Base-by-base conservation (phyloP, 164 flowering plant genomes). In the Magnolia kwangsiensis region DNA sequence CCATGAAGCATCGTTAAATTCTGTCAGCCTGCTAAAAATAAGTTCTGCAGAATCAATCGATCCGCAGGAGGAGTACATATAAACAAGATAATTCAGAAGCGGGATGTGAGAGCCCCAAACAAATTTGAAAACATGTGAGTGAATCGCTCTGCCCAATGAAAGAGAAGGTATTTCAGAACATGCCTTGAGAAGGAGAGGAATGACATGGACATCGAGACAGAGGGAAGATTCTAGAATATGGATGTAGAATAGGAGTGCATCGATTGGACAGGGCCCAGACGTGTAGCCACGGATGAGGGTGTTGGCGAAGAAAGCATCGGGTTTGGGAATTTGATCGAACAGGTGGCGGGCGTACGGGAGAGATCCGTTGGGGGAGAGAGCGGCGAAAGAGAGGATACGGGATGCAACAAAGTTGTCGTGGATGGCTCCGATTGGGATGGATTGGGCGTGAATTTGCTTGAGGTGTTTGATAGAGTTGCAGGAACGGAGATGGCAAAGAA, bases 401-500 rank as follows among this genome's bases (percentile, higher is more conserved):
- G 84, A 82, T 0, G 82, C 78, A 10, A 79, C 84, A 50, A 80
- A 82, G 23, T 79, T 82, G 67, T 77, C 79, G 1, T 18, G 29
- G 69, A 82, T 73, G 65, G 74, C 72, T 66, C 84, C 82, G 1
- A 80, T 67, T 58, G 78, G 78, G 73, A 80, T 77, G 27, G 84
- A 79, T 29, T 82, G 82, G 69, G 86, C 79, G 29, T 85, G 86
- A 78, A 83, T 80, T 82, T 85, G 88, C 10, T 66, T 24, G 50
- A 82, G 79, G 1, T 83, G 82, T 20, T 74, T 78, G 69, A 75
- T 71, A 71, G 79, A 58, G 18, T 78, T 82, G 80, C 85, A 82
- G 29, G 84, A 82, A n/a, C 50, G 50, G 72, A 82, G 80, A 65
- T 77, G 76, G 27, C 64, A 72, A 11, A 82, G 84, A n/a, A 63